A percentile compares a stretch with the other conserved stretches of the same genome.
These are phyloP conservation scores for Flammula alnicola DNA, from an alignment of 1,284 basidiomycete species.

Conservation along the genomic window DNA sequence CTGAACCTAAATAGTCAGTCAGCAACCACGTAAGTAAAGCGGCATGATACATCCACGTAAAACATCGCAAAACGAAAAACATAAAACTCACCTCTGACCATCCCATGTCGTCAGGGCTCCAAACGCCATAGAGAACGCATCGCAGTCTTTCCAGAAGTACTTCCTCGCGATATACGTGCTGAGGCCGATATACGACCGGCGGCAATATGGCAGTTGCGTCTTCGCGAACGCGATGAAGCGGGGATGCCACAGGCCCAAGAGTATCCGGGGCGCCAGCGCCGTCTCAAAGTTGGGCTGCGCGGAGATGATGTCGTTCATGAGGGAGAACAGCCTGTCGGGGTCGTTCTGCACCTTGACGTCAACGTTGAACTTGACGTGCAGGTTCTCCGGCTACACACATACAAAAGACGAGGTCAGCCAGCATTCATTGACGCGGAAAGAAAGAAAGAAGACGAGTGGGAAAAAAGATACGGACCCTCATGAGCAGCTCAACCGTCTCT, in stretches of 20 bases:
- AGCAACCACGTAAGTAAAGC: neutral
- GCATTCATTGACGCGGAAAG: neutral
- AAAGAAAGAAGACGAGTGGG: no score
- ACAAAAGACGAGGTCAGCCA: conserved; percentile 4
- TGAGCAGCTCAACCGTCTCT: conserved; percentile 82
- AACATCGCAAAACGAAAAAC: conserved; percentile 1
- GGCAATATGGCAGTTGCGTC: conserved; percentile 79
- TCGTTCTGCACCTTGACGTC: conserved; percentile 96
- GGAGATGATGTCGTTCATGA: conserved; percentile 82
- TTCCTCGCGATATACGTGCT: conserved; percentile 71
- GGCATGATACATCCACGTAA: neutral
- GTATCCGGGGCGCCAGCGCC: conserved; percentile 85
- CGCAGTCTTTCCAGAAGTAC: conserved; percentile 92
- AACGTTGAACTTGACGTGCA: conserved; percentile 87
- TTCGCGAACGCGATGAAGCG: conserved; percentile 84
- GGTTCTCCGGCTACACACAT: conserved; percentile 77
- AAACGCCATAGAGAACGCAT: conserved; percentile 91
- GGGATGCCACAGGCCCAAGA: conserved; percentile 94
- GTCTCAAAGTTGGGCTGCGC: conserved; percentile 79
- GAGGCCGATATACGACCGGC: conserved; percentile 85
- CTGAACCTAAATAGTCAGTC: conserved; percentile 62
- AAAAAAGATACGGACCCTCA: conserved; percentile 56
- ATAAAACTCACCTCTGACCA: conserved; percentile 58
- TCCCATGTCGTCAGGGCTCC: conserved; percentile 74
- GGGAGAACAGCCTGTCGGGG: conserved; percentile 82